phyloP scores from a whole-genome alignment of 352 stramenopile genomes.

The Phytopythium kandeliae region DNA sequence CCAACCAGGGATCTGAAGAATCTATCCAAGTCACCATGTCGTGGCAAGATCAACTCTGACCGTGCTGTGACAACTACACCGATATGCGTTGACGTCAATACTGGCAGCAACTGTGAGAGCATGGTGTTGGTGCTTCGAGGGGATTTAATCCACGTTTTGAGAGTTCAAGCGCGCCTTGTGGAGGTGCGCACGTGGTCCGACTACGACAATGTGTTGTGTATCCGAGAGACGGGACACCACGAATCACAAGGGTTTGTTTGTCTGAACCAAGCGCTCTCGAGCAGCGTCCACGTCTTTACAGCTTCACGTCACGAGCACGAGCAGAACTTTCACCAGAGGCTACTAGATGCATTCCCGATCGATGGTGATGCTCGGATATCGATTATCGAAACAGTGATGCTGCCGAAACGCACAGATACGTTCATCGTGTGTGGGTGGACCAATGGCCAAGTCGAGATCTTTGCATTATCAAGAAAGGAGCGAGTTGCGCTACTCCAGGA shows the following conservation, averaged over 20 bases:
- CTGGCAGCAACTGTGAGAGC: constrained; percentile 39
- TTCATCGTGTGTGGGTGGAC: constrained; percentile 49
- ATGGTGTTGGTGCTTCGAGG: constrained; percentile 43
- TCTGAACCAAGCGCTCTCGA: neutral
- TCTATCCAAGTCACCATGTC: neutral
- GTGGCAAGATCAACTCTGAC: constrained; percentile 10
- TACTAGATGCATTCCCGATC: neutral
- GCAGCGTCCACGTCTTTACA: neutral
- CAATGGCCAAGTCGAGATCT: constrained; percentile 39
- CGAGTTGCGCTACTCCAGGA: constrained; percentile 42
- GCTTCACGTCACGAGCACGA: neutral
- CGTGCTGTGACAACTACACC: constrained; percentile 14
- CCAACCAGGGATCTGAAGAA: neutral
- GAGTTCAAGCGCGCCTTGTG: constrained; percentile 43
- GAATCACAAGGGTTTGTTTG: neutral
- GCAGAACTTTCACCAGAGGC: neutral
- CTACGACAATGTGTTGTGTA: constrained; percentile 15
- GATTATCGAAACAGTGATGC: constrained; percentile 14
- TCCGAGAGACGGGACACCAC: constrained; percentile 2
- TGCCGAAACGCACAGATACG: constrained; percentile 2
- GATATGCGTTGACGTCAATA: constrained; percentile 48
- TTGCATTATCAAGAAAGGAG: constrained; percentile 11
- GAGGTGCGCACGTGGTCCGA: constrained; percentile 14
- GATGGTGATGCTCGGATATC: constrained; percentile 7
- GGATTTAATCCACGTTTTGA: constrained; percentile 63